Evolutionary conservation across 2,329 filamentous ascomycete genomes (phyloP).

Genomic region (Hymenoscyphus scutula): DNA sequence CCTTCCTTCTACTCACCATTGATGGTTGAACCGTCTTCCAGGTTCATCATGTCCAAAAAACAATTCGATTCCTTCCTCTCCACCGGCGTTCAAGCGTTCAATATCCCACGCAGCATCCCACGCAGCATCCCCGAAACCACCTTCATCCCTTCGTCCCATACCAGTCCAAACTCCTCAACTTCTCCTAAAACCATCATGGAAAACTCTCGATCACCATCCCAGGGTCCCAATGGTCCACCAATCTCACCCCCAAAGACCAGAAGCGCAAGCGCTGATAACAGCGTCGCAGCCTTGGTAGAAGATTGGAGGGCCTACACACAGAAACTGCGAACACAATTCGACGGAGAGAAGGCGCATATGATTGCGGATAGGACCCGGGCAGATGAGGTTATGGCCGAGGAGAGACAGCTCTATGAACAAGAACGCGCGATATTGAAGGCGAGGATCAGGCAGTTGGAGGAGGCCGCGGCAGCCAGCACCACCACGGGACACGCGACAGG

Average conservation of each 20-base stretch:
- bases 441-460: constrained; percentile 33
- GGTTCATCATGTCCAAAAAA: constrained; percentile 14
- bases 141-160: constrained; percentile 18
- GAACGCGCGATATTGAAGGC: constrained; percentile 30
- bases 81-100: constrained; percentile 24
- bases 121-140: constrained; percentile 24
- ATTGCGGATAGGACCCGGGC: constrained; percentile 31
- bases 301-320: constrained; percentile 35
- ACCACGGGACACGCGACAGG: constrained; percentile 5
- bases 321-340: constrained; percentile 32
- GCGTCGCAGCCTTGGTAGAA: constrained; percentile 30
- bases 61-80: constrained; percentile 32
- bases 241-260: constrained; percentile 36
- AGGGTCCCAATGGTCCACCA: constrained; percentile 17
- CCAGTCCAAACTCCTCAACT: not conserved
- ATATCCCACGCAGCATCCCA: constrained; percentile 25
- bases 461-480: constrained; percentile 2
- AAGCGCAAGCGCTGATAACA: constrained; percentile 31
- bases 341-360: constrained; percentile 36
- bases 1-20: constrained; percentile 17
- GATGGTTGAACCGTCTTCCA: constrained; percentile 10
- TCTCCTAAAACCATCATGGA: constrained; percentile 19
- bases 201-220: constrained; percentile 22
- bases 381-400: constrained; percentile 36
- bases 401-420: constrained; percentile 36